Evolutionary conservation across 2,329 filamentous ascomycete genomes (phyloP).

Genomic region (Fusarium sp.): DNA sequence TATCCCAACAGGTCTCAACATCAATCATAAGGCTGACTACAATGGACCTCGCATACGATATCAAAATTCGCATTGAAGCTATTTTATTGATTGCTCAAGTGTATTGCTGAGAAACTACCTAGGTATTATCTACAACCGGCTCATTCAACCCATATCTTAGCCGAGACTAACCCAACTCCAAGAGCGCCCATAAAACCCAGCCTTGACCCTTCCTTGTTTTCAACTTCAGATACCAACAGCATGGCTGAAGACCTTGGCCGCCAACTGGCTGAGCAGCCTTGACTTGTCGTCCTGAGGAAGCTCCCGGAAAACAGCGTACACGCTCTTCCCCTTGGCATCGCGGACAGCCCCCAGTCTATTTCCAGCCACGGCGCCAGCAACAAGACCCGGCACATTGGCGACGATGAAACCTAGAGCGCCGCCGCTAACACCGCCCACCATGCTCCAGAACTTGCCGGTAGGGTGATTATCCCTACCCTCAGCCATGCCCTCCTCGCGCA

Average conservation of each 20-base stretch:
- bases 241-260: slow-evolving; percentile 86
- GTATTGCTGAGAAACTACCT: background rate
- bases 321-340: slow-evolving; percentile 93
- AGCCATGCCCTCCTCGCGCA: slow-evolving; percentile 85
- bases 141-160: background rate
- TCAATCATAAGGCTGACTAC: background rate
- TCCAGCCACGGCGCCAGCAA: slow-evolving; percentile 92
- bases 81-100: background rate
- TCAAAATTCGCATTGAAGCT: background rate
- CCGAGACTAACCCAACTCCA: slow-evolving; percentile 22
- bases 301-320: slow-evolving; percentile 90
- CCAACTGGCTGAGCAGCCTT: slow-evolving; percentile 83
- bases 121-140: background rate
- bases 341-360: slow-evolving; percentile 91
- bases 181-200: slow-evolving; percentile 22
- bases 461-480: slow-evolving; percentile 70
- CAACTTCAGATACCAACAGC: slow-evolving; percentile 67
- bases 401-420: slow-evolving; percentile 95
- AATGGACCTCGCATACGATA: background rate
- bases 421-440: slow-evolving; percentile 87
- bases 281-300: slow-evolving; percentile 86
- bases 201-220: background rate
- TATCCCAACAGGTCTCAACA: background rate
- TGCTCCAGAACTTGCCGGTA: slow-evolving; percentile 84
- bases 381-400: slow-evolving; percentile 87